These are phyloP conservation scores for Aspergillus fischeri DNA, from an alignment of 2,329 filamentous ascomycete genomes.

Conservation along the genomic window DNA sequence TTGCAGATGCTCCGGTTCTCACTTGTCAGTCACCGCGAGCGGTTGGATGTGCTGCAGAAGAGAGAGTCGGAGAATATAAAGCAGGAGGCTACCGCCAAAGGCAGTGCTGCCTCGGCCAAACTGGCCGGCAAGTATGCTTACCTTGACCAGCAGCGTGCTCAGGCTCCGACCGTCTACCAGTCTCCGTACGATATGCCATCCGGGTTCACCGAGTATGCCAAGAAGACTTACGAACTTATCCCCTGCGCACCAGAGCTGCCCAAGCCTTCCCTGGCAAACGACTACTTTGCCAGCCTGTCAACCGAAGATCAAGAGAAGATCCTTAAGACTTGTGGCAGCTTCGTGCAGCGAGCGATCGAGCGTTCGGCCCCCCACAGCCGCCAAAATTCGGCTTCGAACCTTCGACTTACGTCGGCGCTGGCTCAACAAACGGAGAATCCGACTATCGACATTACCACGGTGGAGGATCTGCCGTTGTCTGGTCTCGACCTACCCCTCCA, in stretches of 20 bases:
- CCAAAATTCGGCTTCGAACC: slow-evolving; percentile 35
- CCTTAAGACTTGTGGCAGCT: slow-evolving; percentile 40
- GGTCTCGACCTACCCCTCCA: slow-evolving; percentile 37
- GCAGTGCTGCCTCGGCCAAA: slow-evolving; percentile 27
- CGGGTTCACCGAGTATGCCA: slow-evolving; percentile 40
- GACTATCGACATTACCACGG: slow-evolving; percentile 40
- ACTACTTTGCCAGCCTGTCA: slow-evolving; percentile 39
- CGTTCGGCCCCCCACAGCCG: slow-evolving; percentile 35
- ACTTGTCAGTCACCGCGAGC: slow-evolving; percentile 37
- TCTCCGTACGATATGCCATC: slow-evolving; percentile 43
- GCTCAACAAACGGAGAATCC: slow-evolving; percentile 38
- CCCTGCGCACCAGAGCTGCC: slow-evolving; percentile 32
- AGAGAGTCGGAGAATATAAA: slow-evolving; percentile 33
- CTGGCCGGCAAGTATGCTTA: slow-evolving; percentile 38
- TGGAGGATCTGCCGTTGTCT: slow-evolving; percentile 35
- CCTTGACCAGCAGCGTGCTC: slow-evolving; percentile 36
- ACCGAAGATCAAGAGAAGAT: slow-evolving; percentile 40
- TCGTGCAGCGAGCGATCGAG: slow-evolving; percentile 37
- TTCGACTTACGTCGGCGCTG: slow-evolving; percentile 35
- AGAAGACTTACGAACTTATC: slow-evolving; percentile 35
- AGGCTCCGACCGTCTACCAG: slow-evolving; percentile 37
- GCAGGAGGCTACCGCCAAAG: slow-evolving; percentile 28
- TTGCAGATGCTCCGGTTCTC: slow-evolving; percentile 44
- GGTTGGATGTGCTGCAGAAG: slow-evolving; percentile 36
- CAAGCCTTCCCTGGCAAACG: slow-evolving; percentile 39